Conservation (phyloP, 148 eudicot genomes). For the Cornus suecica region DNA sequence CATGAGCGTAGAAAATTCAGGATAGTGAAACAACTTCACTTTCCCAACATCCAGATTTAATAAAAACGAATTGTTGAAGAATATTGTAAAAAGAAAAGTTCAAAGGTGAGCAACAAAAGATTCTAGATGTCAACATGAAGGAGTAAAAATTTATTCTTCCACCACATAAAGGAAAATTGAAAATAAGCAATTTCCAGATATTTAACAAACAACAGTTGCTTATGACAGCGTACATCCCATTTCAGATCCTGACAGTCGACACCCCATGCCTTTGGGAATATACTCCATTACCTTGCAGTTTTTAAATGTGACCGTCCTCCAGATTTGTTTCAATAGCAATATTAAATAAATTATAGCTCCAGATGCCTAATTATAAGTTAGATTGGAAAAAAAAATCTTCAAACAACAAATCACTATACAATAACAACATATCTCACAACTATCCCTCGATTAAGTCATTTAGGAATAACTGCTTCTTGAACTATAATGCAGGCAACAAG, state of each 20-base stretch:
- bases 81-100: not conserved
- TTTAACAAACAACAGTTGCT: not conserved
- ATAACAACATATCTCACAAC: not conserved
- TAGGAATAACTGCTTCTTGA: not conserved
- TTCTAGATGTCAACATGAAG: not conserved
- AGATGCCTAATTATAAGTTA: not conserved
- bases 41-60: not conserved
- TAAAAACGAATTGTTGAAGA: not conserved
- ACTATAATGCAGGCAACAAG: not conserved
- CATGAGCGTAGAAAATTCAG: not conserved
- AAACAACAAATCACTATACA: not conserved
- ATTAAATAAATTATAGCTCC: not conserved
- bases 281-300: not conserved
- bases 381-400: not conserved
- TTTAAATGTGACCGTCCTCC: not conserved
- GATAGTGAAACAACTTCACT: not conserved
- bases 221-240: not conserved
- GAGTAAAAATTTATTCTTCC: not conserved
- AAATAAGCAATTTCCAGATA: not conserved
- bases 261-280: not conserved
- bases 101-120: not conserved
- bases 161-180: not conserved
- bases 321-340: not conserved
- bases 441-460: not conserved
- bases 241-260: not conserved